These are phyloP conservation scores for Chiua sp. DNA, from an alignment of 1,284 basidiomycete species.

Conservation along the genomic window DNA sequence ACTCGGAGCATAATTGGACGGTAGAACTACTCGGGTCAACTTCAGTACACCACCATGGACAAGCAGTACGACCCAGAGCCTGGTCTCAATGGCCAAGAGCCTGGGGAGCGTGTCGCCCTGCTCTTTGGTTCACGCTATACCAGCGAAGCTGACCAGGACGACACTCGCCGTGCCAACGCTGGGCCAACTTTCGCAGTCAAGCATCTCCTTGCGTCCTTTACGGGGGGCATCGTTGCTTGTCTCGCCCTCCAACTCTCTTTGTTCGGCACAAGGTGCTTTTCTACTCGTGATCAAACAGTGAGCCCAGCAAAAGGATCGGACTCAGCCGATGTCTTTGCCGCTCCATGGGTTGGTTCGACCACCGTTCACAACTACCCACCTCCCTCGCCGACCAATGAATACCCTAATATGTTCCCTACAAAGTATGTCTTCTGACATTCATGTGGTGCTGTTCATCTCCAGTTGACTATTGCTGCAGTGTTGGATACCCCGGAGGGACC, in stretches of 20 bases:
- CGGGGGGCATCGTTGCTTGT: slow-evolving; percentile 30
- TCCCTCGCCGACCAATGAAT: slow-evolving; percentile 67
- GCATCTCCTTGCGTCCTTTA: slow-evolving; percentile 33
- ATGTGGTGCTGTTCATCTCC: neutral
- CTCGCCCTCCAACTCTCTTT: slow-evolving; percentile 32
- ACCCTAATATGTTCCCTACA: slow-evolving; percentile 73
- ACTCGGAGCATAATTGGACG: neutral
- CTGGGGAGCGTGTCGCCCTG: slow-evolving; percentile 24
- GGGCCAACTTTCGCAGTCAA: slow-evolving; percentile 19
- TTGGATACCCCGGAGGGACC: slow-evolving; percentile 84
- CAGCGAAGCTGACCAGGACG: neutral
- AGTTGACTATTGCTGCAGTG: slow-evolving; percentile 29
- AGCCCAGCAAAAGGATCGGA: neutral
- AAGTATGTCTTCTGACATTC: slow-evolving; percentile 35
- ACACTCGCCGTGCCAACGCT: neutral
- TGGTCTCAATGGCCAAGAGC: slow-evolving; percentile 6
- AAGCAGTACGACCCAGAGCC: slow-evolving; percentile 32
- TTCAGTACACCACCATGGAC: neutral
- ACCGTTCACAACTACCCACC: slow-evolving; percentile 75
- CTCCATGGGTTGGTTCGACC: slow-evolving; percentile 74
- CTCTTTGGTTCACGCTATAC: slow-evolving; percentile 18
- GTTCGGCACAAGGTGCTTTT: slow-evolving; percentile 24
- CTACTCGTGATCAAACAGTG: neutral
- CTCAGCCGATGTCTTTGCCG: slow-evolving; percentile 39
- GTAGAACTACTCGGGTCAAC: neutral